These are phyloP conservation scores for Cytospora paraplurivora DNA, from an alignment of 2,329 filamentous ascomycete species.

Conservation along the genomic window DNA sequence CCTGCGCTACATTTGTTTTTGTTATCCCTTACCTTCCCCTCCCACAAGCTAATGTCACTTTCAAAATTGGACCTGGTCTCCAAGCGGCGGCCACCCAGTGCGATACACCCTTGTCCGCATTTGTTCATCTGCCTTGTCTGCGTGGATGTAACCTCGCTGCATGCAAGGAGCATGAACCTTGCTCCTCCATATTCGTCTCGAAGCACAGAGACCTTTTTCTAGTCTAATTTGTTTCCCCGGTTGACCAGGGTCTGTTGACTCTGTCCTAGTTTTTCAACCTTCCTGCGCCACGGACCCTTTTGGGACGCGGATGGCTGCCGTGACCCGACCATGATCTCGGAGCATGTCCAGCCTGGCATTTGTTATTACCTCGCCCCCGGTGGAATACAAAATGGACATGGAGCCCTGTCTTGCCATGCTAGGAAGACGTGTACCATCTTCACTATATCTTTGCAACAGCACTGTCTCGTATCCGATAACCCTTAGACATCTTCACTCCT, in stretches of 20 bases:
- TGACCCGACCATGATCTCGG: slow-evolving; percentile 19
- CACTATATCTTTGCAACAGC: slow-evolving; percentile 15
- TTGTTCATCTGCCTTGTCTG: slow-evolving; percentile 15
- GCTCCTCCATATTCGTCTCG: slow-evolving; percentile 23
- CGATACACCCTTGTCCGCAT: slow-evolving; percentile 22
- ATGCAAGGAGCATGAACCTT: slow-evolving; percentile 25
- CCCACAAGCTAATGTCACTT: slow-evolving; percentile 15
- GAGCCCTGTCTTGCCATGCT: slow-evolving; percentile 18
- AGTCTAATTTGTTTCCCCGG: background rate
- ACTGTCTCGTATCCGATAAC: slow-evolving; percentile 3
- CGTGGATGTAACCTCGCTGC: slow-evolving; percentile 22
- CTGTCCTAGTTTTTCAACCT: slow-evolving; percentile 3
- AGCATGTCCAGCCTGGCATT: slow-evolving; percentile 12
- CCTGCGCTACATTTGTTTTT: background rate
- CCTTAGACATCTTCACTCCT: slow-evolving; percentile 14
- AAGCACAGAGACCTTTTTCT: slow-evolving; percentile 11
- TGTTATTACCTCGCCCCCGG: slow-evolving; percentile 8
- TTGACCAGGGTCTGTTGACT: slow-evolving; percentile 18
- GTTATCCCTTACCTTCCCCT: background rate
- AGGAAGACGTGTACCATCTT: slow-evolving; percentile 16
- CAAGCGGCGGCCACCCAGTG: slow-evolving; percentile 21
- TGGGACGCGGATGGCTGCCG: slow-evolving; percentile 18
- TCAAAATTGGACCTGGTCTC: slow-evolving; percentile 17
- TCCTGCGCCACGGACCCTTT: slow-evolving; percentile 20
- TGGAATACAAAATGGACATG: slow-evolving; percentile 17